phyloP scores from a whole-genome alignment of 208 protist species.

The Crithidia acanthocephali region DNA sequence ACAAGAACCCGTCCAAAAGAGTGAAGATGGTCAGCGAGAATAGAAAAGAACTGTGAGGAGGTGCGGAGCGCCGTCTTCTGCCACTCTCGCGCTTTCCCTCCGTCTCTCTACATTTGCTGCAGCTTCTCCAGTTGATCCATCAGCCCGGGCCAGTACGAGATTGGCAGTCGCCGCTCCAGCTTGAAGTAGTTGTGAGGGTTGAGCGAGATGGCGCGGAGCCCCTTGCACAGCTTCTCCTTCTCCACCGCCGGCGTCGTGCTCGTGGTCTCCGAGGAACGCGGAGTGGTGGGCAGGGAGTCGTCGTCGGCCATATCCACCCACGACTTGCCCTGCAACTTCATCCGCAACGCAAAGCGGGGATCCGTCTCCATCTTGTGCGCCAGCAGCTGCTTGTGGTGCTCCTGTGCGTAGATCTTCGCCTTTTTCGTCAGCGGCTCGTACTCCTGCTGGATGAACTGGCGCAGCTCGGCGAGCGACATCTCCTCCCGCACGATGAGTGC shows the following conservation, averaged over 20 bases:
- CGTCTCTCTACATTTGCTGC: slow-evolving; percentile 11
- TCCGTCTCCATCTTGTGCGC: slow-evolving; percentile 44
- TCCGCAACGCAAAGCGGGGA: slow-evolving; percentile 31
- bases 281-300: slow-evolving; percentile 16
- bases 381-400: slow-evolving; percentile 55
- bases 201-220: slow-evolving; percentile 39
- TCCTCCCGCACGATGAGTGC: slow-evolving; percentile 58
- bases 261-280: slow-evolving; percentile 34
- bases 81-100: too few relatives aligned
- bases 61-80: too few relatives aligned
- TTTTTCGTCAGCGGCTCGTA: slow-evolving; percentile 74
- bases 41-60: too few relatives aligned
- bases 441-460: slow-evolving; percentile 69
- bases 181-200: slow-evolving; percentile 54
- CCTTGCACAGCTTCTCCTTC: slow-evolving; percentile 76
- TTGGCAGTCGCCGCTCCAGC: slow-evolving; percentile 70
- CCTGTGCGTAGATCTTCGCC: slow-evolving; percentile 67
- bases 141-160: slow-evolving; percentile 74
- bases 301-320: slow-evolving; percentile 64
- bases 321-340: slow-evolving; percentile 42
- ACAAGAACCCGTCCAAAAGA: neutral
- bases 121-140: slow-evolving; percentile 61
- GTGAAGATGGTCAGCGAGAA: neutral
- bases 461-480: slow-evolving; percentile 72
- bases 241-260: slow-evolving; percentile 56